Conservation (phyloP, 2,329 filamentous ascomycete genomes). For the Chrysoporthe austroafricana region DNA sequence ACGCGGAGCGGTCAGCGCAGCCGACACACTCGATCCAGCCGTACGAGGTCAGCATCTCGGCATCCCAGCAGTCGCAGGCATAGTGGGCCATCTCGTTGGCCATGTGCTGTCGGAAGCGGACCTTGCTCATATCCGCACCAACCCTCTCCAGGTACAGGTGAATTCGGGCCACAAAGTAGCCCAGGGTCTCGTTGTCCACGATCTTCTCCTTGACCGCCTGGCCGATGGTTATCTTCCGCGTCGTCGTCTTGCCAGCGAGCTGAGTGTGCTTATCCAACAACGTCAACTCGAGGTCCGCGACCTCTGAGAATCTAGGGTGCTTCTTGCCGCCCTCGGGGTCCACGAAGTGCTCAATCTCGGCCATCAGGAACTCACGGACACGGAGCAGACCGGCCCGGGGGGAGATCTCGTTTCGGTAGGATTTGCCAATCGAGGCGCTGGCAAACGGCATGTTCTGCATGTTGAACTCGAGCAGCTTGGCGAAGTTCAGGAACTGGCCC, state of each 20-base stretch:
- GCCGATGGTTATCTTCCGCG: slow-evolving; percentile 76
- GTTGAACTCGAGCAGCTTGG: slow-evolving; percentile 95
- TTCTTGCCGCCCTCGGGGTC: slow-evolving; percentile 95
- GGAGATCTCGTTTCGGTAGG: slow-evolving; percentile 97
- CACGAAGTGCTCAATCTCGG: slow-evolving; percentile 98
- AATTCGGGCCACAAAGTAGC: slow-evolving; percentile 95
- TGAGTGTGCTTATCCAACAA: slow-evolving; percentile 86
- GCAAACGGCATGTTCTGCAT: slow-evolving; percentile 95
- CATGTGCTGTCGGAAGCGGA: slow-evolving; percentile 98
- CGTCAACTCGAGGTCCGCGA: slow-evolving; percentile 80
- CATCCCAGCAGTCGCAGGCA: slow-evolving; percentile 96
- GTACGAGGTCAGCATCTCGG: slow-evolving; percentile 86
- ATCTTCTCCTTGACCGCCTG: slow-evolving; percentile 81
- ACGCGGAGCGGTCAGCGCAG: slow-evolving; percentile 93
- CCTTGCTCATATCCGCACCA: slow-evolving; percentile 83
- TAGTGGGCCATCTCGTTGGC: slow-evolving; percentile 80
- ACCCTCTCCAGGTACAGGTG: slow-evolving; percentile 88
- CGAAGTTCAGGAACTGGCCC: slow-evolving; percentile 97
- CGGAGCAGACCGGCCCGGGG: slow-evolving; percentile 88
- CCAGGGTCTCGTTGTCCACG: slow-evolving; percentile 96
- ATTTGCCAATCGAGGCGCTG: slow-evolving; percentile 95
- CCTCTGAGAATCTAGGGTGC: slow-evolving; percentile 83
- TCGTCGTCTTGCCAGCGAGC: slow-evolving; percentile 79
- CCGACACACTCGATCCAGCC: slow-evolving; percentile 99
- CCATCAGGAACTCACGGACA: slow-evolving; percentile 98